Evolutionary conservation across 805 yeast genomes (phyloP).

Genomic region (Candida namnaoensis): DNA sequence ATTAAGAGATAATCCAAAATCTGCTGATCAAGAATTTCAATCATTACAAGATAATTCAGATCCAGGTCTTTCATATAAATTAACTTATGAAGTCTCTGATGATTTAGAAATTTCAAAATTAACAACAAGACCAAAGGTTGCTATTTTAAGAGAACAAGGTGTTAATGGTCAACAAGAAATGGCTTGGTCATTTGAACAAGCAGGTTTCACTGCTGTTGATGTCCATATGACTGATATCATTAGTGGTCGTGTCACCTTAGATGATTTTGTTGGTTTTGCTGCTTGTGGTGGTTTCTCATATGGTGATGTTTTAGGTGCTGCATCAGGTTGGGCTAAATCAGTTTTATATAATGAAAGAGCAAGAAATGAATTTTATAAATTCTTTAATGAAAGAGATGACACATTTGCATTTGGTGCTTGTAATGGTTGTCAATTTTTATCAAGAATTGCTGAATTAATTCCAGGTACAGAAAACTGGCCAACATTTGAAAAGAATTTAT

Average conservation of each 20-base stretch:
- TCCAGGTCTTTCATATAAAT: slow-evolving; percentile 81
- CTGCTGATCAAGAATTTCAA: slow-evolving; percentile 81
- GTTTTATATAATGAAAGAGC: slow-evolving; percentile 77
- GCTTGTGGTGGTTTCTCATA: slow-evolving; percentile 99
- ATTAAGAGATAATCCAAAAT: slow-evolving; percentile 87
- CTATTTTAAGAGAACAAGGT: slow-evolving; percentile 96
- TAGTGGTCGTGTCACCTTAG: slow-evolving; percentile 60
- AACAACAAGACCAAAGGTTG: slow-evolving; percentile 70
- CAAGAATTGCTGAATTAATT: slow-evolving; percentile 75
- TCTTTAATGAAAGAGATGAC: slow-evolving; percentile 80
- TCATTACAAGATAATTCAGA: slow-evolving; percentile 70
- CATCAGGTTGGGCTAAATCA: slow-evolving; percentile 98
- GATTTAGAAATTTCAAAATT: slow-evolving; percentile 31
- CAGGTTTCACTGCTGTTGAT: slow-evolving; percentile 91
- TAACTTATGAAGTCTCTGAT: slow-evolving; percentile 58
- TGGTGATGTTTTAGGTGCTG: slow-evolving; percentile 98
- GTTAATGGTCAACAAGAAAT: slow-evolving; percentile 97
- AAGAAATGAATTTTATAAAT: slow-evolving; percentile 64
- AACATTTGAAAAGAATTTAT: slow-evolving; percentile 77
- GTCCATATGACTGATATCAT: slow-evolving; percentile 95
- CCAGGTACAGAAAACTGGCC: slow-evolving; percentile 98
- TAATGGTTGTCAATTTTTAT: slow-evolving; percentile 95
- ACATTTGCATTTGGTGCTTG: slow-evolving; percentile 98
- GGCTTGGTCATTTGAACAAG: slow-evolving; percentile 95
- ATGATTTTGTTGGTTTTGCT: slow-evolving; percentile 84